Conservation (phyloP, 257 asterid genomes). For the Petunia axillaris region DNA sequence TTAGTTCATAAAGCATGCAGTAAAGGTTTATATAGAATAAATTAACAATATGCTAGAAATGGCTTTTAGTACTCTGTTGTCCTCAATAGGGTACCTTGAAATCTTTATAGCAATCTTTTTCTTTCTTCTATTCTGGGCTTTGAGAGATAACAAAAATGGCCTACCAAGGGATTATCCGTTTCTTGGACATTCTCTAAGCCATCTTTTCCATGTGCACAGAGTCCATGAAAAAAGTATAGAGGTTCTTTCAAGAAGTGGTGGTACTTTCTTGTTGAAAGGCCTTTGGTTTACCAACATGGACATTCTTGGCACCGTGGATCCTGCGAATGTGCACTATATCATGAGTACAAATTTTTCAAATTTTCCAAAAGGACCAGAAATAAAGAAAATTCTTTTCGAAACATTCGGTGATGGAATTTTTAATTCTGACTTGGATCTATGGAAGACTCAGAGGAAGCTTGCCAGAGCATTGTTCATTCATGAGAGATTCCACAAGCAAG, state of each 20-base stretch:
- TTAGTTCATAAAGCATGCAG: no score
- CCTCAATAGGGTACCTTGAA: no score
- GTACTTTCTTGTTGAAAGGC: conserved; percentile 48
- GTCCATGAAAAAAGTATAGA: conserved; percentile 39
- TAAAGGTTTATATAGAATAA: no score
- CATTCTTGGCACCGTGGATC: conserved; percentile 28
- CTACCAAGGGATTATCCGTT: conserved; percentile 40
- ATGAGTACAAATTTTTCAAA: no score
- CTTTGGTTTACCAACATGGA: conserved; percentile 55
- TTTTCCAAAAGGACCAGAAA: no score
- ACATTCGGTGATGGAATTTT: no score
- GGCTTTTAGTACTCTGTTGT: no score
- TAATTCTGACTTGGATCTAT: conserved; percentile 42
- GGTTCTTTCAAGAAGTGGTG: conserved; percentile 32
- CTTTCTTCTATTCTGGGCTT: no score
- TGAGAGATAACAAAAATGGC: not conserved
- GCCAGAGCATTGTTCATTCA: conserved; percentile 45
- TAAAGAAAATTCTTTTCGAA: no score
- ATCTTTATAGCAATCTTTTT: no score
- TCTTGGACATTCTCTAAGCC: conserved; percentile 45
- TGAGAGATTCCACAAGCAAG: conserved; percentile 36
- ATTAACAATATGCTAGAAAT: no score
- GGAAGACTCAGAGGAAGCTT: conserved; percentile 47
- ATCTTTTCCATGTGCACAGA: conserved; percentile 32
- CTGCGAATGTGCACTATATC: no score